Percentiles rank a stretch among this genome's conserved stretches.
These are phyloP conservation scores for Cylindrodendrum hubeiense DNA, from an alignment of 2,329 filamentous ascomycete genomes.

Conservation along the genomic window DNA sequence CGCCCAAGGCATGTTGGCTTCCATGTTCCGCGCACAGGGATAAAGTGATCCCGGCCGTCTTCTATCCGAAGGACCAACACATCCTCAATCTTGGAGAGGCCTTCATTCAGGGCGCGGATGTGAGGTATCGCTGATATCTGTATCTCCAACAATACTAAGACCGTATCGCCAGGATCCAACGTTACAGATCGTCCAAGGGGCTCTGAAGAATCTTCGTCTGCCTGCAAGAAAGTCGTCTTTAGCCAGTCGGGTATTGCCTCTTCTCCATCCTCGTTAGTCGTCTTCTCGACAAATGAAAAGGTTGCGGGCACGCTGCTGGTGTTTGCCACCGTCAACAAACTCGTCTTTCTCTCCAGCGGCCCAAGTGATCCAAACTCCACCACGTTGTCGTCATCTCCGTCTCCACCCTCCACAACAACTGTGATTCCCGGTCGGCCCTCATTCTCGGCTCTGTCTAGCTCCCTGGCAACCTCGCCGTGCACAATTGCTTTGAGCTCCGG, in stretches of 20 bases:
- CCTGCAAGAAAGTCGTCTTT: conserved; percentile 70
- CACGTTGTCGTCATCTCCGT: conserved; percentile 61
- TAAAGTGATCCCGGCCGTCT: conserved; percentile 90
- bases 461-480: conserved; percentile 86
- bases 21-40: conserved; percentile 85
- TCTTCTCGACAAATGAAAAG: conserved; percentile 83
- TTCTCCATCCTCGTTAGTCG: conserved; percentile 61
- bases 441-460: conserved; percentile 92
- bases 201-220: conserved; percentile 48
- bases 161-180: conserved; percentile 87
- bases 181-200: conserved; percentile 66
- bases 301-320: conserved; percentile 86
- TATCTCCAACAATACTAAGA: conserved; percentile 76
- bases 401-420: conserved; percentile 77
- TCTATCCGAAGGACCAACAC: conserved; percentile 88
- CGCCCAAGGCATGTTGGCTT: conserved; percentile 84
- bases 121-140: conserved; percentile 73
- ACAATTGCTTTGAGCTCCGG: conserved; percentile 86
- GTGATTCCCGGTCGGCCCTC: conserved; percentile 87
- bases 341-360: conserved; percentile 74
- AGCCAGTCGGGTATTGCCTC: conserved; percentile 74
- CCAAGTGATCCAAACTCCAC: conserved; percentile 84
- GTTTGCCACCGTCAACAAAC: conserved; percentile 88
- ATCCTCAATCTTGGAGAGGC: conserved; percentile 77
- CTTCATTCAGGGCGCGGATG: conserved; percentile 79